Conservation (phyloP, 2,329 filamentous ascomycete species). For the Penicillium sp. region DNA sequence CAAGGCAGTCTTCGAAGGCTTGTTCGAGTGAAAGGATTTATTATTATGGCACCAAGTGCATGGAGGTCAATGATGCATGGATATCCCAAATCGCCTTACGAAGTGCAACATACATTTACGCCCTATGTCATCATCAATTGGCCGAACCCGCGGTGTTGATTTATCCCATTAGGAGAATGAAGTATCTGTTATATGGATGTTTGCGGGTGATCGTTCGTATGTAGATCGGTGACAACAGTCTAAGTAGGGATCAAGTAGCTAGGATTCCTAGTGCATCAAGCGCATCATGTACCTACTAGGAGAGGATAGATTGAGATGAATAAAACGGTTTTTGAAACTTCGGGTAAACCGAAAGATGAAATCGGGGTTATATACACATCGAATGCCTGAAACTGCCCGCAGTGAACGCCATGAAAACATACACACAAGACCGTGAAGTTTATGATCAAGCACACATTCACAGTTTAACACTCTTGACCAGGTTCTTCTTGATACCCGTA, state of each 20-base stretch:
- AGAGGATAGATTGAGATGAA: neutral
- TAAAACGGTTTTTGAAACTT: conserved; percentile 5
- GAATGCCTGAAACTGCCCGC: conserved; percentile 25
- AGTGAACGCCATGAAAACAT: conserved; percentile 22
- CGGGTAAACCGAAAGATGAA: conserved; percentile 12
- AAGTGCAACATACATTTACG: neutral
- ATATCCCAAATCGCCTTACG: neutral
- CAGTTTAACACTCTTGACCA: conserved; percentile 92
- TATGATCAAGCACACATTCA: conserved; percentile 41
- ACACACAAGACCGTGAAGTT: conserved; percentile 18
- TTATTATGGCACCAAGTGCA: neutral
- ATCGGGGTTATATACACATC: conserved; percentile 25
- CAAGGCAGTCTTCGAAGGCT: conserved; percentile 12
- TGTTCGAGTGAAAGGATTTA: conserved; percentile 11
- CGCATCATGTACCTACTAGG: neutral
- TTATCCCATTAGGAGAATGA: conserved; percentile 11
- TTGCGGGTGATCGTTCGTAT: no score
- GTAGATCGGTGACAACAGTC: neutral
- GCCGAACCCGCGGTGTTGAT: neutral
- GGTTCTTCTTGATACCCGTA: conserved; percentile 89
- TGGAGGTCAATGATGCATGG: neutral
- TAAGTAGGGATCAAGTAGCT: neutral
- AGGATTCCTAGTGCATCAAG: neutral
- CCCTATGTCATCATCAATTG: conserved; percentile 4
- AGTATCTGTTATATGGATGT: no score